A percentile compares a stretch with the other conserved stretches of the same genome.
Evolutionary conservation across 306 rosid species (phyloP).

Genomic region (Lablab purpureus): DNA sequence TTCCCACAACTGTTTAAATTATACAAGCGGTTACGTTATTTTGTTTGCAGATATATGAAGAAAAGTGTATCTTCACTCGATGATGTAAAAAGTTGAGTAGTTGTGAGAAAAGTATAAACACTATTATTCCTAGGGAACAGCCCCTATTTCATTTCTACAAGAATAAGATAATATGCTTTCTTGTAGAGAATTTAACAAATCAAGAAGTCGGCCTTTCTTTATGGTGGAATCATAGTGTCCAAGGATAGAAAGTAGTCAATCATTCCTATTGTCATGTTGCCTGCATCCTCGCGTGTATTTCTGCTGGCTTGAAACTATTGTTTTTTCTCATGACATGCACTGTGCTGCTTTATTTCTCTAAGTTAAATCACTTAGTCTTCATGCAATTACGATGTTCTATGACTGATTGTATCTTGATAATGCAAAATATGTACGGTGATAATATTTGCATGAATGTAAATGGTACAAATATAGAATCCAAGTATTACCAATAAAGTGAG

Average conservation of each 20-base stretch:
- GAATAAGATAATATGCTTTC: constrained; percentile 28
- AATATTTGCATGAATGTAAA: neutral
- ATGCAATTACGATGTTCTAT: constrained; percentile 14
- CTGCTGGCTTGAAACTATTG: constrained; percentile 25
- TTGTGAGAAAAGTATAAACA: constrained; percentile 40
- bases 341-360: constrained; percentile 29
- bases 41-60: constrained; percentile 5
- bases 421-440: neutral
- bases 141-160: constrained; percentile 29
- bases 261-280: constrained; percentile 25
- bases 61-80: constrained; percentile 18
- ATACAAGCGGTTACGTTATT: constrained; percentile 3
- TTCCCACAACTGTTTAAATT: constrained; percentile 16
- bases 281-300: constrained; percentile 41
- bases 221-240: constrained; percentile 36
- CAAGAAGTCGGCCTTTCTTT: constrained; percentile 20
- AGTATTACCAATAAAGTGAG: neutral
- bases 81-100: constrained; percentile 36
- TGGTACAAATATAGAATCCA: neutral
- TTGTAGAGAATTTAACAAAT: constrained; percentile 37
- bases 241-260: constrained; percentile 29
- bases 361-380: constrained; percentile 12
- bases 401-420: neutral
- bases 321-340: constrained; percentile 25
- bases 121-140: constrained; percentile 37